Evolutionary conservation across 768 basidiomycete species (phyloP).

Genomic region (Coprinopsis strossmayeri): DNA sequence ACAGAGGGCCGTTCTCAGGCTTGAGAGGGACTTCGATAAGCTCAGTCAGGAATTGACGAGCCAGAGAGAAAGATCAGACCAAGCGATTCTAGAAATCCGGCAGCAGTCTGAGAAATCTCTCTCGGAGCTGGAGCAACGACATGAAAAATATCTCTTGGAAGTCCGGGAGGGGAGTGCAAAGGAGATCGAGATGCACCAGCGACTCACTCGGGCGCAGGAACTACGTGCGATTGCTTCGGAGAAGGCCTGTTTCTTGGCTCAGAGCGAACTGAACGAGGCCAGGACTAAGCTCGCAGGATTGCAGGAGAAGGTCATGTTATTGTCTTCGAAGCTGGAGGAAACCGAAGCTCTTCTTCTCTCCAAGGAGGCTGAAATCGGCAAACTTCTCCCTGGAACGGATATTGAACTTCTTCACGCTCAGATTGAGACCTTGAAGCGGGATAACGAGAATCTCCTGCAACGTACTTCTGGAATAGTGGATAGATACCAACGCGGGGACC

Average conservation of each 20-base stretch:
- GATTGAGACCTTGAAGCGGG: conserved; percentile 14
- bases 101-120: no score
- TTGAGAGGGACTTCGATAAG: no score
- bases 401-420: conserved; percentile 12
- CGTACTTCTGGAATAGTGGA: conserved; percentile 22
- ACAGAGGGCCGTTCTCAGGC: neutral
- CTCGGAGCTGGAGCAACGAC: no score
- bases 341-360: neutral
- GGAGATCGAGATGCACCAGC: neutral
- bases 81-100: no score
- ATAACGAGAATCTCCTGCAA: conserved; percentile 21
- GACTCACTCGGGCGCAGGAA: conserved; percentile 22
- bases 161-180: no score
- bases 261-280: conserved; percentile 11
- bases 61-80: no score
- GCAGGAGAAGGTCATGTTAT: conserved; percentile 11
- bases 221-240: conserved; percentile 23
- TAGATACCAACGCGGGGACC: conserved; percentile 38
- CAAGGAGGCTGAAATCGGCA: conserved; percentile 5
- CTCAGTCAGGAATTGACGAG: no score
- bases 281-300: conserved; percentile 12
- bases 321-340: conserved; percentile 12
- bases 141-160: no score
- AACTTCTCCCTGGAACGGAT: neutral
- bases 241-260: conserved; percentile 14